Evolutionary conservation across 495 filamentous ascomycete species (phyloP).

Genomic region (Neurospora sublineolata): DNA sequence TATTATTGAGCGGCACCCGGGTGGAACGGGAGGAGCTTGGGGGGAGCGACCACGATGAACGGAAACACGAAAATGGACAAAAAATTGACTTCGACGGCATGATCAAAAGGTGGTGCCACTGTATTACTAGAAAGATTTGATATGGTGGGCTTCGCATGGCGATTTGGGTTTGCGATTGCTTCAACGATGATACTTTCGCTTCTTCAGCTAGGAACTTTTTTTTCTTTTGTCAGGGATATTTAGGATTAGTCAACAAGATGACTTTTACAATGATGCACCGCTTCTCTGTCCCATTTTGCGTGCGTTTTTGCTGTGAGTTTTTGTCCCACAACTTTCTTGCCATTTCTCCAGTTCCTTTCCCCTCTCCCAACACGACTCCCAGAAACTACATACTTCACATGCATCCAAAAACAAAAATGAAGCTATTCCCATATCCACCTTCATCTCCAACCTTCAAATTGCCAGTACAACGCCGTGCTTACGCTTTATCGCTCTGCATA

Average conservation of each 20-base stretch:
- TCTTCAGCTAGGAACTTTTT: neutral
- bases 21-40: neutral
- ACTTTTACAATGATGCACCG: neutral
- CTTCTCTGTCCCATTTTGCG: neutral
- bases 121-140: neutral
- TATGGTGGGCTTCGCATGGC: neutral
- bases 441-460: neutral
- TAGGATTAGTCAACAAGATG: neutral
- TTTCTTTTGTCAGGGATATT: neutral
- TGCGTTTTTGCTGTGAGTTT: neutral
- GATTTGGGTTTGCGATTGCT: neutral
- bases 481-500: neutral
- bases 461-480: neutral
- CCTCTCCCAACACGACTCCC: neutral
- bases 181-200: neutral
- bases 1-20: neutral
- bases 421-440: neutral
- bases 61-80: neutral
- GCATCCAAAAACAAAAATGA: neutral
- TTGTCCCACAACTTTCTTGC: neutral
- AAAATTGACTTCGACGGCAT: neutral
- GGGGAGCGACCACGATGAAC: neutral
- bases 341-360: neutral
- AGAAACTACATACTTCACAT: neutral
- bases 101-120: neutral